Percentiles rank a stretch among this genome's conserved stretches.
These are phyloP conservation scores for Candida easanensis DNA, from an alignment of 805 yeast species.

Conservation along the genomic window DNA sequence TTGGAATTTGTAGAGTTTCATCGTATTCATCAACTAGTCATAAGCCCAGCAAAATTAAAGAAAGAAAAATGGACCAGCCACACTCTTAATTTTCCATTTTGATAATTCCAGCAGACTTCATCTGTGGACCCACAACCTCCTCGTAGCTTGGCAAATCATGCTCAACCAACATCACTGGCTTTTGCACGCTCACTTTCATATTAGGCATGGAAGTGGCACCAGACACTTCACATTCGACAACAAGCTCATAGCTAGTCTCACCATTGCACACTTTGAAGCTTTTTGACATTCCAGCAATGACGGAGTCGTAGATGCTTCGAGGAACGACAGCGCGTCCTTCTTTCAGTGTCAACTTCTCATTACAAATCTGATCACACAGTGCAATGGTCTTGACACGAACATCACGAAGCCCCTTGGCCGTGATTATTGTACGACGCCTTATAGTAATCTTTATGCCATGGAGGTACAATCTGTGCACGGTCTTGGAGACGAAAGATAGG, in stretches of 20 bases:
- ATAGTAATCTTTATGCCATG: constrained; percentile 6
- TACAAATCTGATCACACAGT: constrained; percentile 11
- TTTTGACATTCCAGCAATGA: constrained; percentile 9
- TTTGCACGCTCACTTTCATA: background rate
- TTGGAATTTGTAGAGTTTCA: too few relatives aligned
- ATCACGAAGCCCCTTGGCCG: constrained; percentile 2
- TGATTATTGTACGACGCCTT: background rate
- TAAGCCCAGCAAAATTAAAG: too few relatives aligned
- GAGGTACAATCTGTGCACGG: background rate
- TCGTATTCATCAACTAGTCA: too few relatives aligned
- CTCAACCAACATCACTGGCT: constrained; percentile 8
- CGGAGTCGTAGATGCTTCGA: constrained; percentile 4
- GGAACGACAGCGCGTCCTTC: constrained; percentile 9
- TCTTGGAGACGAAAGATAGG: constrained; percentile 7
- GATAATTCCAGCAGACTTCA: constrained; percentile 7
- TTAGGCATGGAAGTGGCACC: constrained; percentile 1
- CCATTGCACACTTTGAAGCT: constrained; percentile 11
- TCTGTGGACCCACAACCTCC: constrained; percentile 13
- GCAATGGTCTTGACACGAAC: background rate
- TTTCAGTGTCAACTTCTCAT: constrained; percentile 3
- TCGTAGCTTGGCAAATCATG: constrained; percentile 13
- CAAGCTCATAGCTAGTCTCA: constrained; percentile 8
- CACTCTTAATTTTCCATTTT: background rate
- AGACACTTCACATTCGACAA: constrained; percentile 5
- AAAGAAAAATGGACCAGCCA: too few relatives aligned